A percentile compares a stretch with the other conserved stretches of the same genome.
These are phyloP conservation scores for Nephelium lappaceum DNA, from an alignment of 345 rosid genomes.

Conservation along the genomic window DNA sequence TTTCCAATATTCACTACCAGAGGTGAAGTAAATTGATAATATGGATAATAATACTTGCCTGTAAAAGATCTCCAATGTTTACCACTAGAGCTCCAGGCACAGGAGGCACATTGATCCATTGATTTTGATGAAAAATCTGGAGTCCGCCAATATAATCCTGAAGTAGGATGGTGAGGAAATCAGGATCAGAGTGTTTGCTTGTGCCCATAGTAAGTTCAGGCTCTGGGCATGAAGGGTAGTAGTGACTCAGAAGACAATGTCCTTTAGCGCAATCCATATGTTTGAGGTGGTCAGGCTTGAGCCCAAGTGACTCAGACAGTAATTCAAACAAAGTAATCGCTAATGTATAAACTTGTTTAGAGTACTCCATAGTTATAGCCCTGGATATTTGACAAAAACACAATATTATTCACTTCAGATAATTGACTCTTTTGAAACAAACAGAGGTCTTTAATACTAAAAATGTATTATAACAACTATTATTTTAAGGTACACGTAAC, in stretches of 20 bases:
- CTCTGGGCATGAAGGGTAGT: slow-evolving; percentile 46
- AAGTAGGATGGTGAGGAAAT: slow-evolving; percentile 48
- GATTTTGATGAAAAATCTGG: slow-evolving; percentile 50
- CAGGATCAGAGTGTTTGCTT: slow-evolving; percentile 50
- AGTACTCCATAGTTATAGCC: slow-evolving; percentile 12
- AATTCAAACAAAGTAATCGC: slow-evolving; percentile 20
- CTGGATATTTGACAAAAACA: background rate
- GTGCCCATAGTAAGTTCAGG: slow-evolving; percentile 44
- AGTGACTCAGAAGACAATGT: slow-evolving; percentile 23
- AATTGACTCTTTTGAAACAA: background rate
- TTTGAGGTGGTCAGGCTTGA: slow-evolving; percentile 16
- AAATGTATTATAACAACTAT: too few species aligned
- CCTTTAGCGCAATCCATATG: slow-evolving; percentile 22
- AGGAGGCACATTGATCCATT: slow-evolving; percentile 53
- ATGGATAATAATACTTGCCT: slow-evolving; percentile 29
- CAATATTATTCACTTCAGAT: too few species aligned
- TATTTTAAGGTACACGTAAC: too few species aligned
- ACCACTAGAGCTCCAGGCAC: slow-evolving; percentile 45
- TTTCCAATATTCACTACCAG: background rate
- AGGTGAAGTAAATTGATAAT: background rate
- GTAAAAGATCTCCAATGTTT: slow-evolving; percentile 55
- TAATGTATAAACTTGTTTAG: slow-evolving; percentile 16
- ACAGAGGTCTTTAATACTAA: background rate
- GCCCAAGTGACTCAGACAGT: slow-evolving; percentile 30
- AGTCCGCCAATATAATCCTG: slow-evolving; percentile 55